Conservation (phyloP, 257 asterid genomes). For the Lantana camara region DNA sequence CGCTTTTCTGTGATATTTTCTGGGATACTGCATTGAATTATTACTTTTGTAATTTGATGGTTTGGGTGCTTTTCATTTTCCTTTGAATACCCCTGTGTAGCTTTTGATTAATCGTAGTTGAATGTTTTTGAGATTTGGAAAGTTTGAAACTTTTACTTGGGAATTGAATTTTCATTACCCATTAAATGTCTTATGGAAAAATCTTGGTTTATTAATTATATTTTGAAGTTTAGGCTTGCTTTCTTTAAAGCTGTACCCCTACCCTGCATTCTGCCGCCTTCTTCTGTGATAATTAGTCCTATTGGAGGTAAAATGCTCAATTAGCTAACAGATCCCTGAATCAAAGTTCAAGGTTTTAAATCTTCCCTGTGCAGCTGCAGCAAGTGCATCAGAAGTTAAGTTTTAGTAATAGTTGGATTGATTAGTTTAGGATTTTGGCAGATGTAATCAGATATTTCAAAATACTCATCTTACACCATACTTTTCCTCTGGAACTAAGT, state of each 20-base stretch:
- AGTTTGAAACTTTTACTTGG: background rate
- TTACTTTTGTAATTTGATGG: slow-evolving; percentile 3
- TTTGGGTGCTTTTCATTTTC: background rate
- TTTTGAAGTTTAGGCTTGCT: slow-evolving; percentile 3
- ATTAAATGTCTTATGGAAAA: background rate
- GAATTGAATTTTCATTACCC: slow-evolving; percentile 12
- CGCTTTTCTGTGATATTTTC: background rate
- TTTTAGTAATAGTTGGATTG: background rate
- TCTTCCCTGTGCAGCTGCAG: slow-evolving; percentile 6
- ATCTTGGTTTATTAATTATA: background rate
- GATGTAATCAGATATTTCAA: background rate
- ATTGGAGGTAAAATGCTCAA: background rate
- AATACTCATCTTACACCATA: background rate
- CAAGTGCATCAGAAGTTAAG: background rate
- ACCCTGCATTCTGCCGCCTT: background rate
- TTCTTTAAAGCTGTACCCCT: background rate
- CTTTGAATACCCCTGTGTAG: slow-evolving; percentile 2
- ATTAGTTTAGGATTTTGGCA: background rate
- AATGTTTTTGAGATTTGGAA: background rate
- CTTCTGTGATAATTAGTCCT: background rate
- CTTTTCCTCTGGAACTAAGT: background rate
- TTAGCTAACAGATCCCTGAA: background rate
- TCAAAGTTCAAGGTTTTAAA: background rate
- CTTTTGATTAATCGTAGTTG: background rate
- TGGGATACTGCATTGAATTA: background rate